A percentile compares a stretch with the other conserved stretches of the same genome.
Evolutionary conservation across 768 basidiomycete species (phyloP).

Genomic region (Rossbeevera mucosa): DNA sequence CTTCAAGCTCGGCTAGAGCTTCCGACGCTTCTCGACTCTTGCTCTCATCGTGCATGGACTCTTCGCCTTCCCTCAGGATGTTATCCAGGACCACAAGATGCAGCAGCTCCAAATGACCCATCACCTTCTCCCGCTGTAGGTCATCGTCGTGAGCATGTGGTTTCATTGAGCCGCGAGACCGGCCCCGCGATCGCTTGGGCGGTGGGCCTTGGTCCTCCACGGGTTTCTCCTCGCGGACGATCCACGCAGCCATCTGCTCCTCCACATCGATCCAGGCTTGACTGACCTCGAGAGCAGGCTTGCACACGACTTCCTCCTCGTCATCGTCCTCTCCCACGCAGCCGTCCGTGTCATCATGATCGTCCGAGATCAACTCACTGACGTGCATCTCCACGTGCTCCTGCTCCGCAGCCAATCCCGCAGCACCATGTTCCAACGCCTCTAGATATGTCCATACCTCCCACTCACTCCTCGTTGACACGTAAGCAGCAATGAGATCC

Average conservation of each 20-base stretch:
- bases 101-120: constrained; percentile 25
- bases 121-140: constrained; percentile 28
- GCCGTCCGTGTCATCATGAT: not conserved
- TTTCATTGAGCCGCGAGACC: not conserved
- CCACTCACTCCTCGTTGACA: constrained; percentile 60
- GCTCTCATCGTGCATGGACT: constrained; percentile 9
- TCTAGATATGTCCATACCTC: constrained; percentile 71
- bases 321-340: not conserved
- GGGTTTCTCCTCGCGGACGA: constrained; percentile 4
- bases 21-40: constrained; percentile 10
- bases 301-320: constrained; percentile 6
- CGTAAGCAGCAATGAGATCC: constrained; percentile 65
- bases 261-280: constrained; percentile 35
- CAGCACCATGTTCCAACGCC: constrained; percentile 36
- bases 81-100: constrained; percentile 35
- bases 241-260: constrained; percentile 28
- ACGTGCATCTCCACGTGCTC: not conserved
- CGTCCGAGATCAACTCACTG: not conserved
- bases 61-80: constrained; percentile 32
- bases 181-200: constrained; percentile 12
- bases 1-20: not conserved
- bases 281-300: constrained; percentile 35
- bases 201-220: not conserved
- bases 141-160: constrained; percentile 6
- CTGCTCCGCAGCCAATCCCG: constrained; percentile 11